phyloP scores from a whole-genome alignment of 2,329 filamentous ascomycete genomes.

The Fusarium domesticum region DNA sequence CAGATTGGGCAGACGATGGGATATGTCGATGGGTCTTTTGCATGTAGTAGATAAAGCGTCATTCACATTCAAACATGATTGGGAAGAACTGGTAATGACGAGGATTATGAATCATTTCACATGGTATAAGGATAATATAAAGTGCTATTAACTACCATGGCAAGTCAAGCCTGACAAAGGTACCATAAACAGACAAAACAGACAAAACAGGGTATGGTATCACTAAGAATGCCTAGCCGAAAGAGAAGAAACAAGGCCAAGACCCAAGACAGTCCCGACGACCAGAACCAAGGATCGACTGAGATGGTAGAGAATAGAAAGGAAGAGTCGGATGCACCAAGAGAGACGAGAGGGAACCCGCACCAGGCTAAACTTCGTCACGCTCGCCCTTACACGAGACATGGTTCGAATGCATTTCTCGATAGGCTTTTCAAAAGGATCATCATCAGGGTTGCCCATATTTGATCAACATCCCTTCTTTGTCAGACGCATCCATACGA shows the following conservation, averaged over 20 bases:
- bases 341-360: background rate
- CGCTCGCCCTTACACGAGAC: too few relatives aligned
- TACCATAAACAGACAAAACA: conserved; percentile 14
- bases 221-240: conserved; percentile 33
- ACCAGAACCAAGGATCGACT: conserved; percentile 2
- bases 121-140: background rate
- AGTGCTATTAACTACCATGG: background rate
- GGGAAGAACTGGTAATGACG: background rate
- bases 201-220: conserved; percentile 33
- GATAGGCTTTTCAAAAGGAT: conserved; percentile 11
- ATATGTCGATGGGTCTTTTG: background rate
- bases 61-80: background rate
- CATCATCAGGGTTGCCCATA: conserved; percentile 18
- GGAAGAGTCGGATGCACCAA: background rate
- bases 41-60: background rate
- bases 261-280: conserved; percentile 17
- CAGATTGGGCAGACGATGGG: conserved; percentile 7
- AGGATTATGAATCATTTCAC: background rate
- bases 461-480: conserved; percentile 1
- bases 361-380: too few relatives aligned
- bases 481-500: conserved; percentile 9
- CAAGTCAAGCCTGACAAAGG: background rate
- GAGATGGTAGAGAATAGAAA: background rate
- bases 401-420: too few relatives aligned
- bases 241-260: conserved; percentile 16